A percentile compares a stretch with the other conserved stretches of the same genome.
These are phyloP conservation scores for Penicillium italicum DNA, from an alignment of 2,329 filamentous ascomycete species.

Conservation along the genomic window DNA sequence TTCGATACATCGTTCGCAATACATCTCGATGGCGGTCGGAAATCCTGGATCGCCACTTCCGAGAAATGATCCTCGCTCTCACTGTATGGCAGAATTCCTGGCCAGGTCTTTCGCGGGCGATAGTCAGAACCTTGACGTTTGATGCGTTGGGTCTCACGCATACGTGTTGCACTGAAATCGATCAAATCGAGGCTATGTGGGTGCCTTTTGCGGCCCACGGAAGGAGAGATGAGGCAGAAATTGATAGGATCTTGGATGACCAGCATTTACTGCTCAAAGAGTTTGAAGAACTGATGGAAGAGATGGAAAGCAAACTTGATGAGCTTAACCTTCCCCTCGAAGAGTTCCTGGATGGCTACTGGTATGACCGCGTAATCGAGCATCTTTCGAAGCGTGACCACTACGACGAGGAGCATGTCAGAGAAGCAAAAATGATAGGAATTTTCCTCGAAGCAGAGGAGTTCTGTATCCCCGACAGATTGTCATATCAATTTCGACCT, in stretches of 20 bases:
- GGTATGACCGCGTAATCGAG: constrained; percentile 3
- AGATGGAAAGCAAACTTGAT: constrained; percentile 2
- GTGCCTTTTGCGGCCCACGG: no score
- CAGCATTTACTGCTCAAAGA: neutral
- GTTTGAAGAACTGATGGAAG: constrained; percentile 3
- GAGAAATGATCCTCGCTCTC: neutral
- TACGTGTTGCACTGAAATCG: neutral
- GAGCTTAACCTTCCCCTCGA: constrained; percentile 1
- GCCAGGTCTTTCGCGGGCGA: neutral
- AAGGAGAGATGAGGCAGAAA: neutral
- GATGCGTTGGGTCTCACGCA: constrained; percentile 10
- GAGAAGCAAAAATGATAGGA: neutral
- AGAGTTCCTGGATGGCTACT: constrained; percentile 7
- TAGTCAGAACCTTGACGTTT: constrained; percentile 11
- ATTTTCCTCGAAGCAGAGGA: neutral
- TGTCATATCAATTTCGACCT: neutral
- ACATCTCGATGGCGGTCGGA: no score
- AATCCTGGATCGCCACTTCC: neutral
- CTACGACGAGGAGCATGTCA: constrained; percentile 6
- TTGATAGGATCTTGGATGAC: constrained; percentile 1
- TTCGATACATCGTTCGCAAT: neutral
- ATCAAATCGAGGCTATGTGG: no score
- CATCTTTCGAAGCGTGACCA: constrained; percentile 1
- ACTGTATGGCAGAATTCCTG: neutral
- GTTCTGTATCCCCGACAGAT: neutral